phyloP scores from a whole-genome alignment of 2,329 filamentous ascomycete genomes.

The Penicillium frequentans region DNA sequence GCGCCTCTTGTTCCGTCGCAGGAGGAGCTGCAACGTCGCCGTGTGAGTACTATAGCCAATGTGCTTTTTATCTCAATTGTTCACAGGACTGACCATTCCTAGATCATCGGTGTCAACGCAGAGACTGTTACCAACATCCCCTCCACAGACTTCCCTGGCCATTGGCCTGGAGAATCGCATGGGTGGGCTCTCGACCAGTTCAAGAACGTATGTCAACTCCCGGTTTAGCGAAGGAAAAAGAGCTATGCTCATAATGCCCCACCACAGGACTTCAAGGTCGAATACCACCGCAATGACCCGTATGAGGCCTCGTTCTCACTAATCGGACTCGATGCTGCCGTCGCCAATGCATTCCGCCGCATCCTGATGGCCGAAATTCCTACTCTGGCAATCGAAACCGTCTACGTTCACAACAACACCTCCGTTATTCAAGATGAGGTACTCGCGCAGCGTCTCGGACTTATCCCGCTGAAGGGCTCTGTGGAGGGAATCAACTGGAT shows the following conservation, averaged over 20 bases:
- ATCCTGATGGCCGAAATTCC: slow-evolving; percentile 94
- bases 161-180: slow-evolving; percentile 85
- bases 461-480: slow-evolving; percentile 83
- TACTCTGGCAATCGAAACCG: slow-evolving; percentile 88
- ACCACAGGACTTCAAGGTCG: slow-evolving; percentile 65
- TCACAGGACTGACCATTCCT: slow-evolving; percentile 9
- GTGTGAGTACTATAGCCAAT: slow-evolving; percentile 31
- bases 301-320: slow-evolving; percentile 85
- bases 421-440: slow-evolving; percentile 98
- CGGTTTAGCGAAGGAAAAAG: background rate
- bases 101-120: slow-evolving; percentile 83
- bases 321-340: slow-evolving; percentile 83
- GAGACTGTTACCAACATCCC: slow-evolving; percentile 89
- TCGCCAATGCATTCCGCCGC: slow-evolving; percentile 96
- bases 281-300: slow-evolving; percentile 80
- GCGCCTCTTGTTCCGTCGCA: slow-evolving; percentile 44
- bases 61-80: background rate
- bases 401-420: slow-evolving; percentile 94
- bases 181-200: slow-evolving; percentile 76
- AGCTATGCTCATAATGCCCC: slow-evolving; percentile 3
- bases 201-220: slow-evolving; percentile 48
- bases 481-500: slow-evolving; percentile 77
- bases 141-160: slow-evolving; percentile 88
- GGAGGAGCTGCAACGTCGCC: slow-evolving; percentile 45
- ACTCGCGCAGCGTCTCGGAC: slow-evolving; percentile 81